Evolutionary conservation across 2,329 filamentous ascomycete genomes (phyloP), one percentile per base, ranked within the genome.

Genomic region (Dactylellina leptospora): DNA sequence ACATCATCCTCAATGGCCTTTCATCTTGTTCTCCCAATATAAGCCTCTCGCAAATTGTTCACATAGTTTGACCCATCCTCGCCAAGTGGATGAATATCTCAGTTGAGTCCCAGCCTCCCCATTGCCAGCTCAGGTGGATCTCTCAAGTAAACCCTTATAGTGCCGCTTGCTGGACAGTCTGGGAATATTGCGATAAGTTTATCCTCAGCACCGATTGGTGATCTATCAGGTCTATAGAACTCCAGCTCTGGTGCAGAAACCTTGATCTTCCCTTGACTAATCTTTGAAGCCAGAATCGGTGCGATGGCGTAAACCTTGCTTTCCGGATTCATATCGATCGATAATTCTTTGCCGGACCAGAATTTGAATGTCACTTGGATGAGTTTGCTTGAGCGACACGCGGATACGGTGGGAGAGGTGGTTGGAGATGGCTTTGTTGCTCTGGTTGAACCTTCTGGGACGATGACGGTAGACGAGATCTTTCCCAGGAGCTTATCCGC

Each of bases 321-420:
- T 18, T 70, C 56, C 1, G 56, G 56, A 10, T 56, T 42, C 6
- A 62, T 22, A 9, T 16, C 10, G 2, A 70, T 20, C 4, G 64
- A n/a, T 11, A 56, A 10, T 11, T 61, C 28, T 16, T 70, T 40
- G 11, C 64, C 64, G 11, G 50, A 50, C 55, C 56, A 62, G 18
- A 56, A 70, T 18, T 30, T 33, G 23, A 70, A 62, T 4, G 27
- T 61, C 28, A 62, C 22, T 5, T 30, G 47, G 9, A 62, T 50
- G 8, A 38, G 28, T 1, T 44, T 50, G 10, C n/a, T 10, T 4
- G 30, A 33, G 13, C 13, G 6, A 33, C 6, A 6, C 13, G 30
- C 30, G n/a, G 33, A 6, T 33, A 1, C 33, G n/a, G 13, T 10
- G 3, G 25, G 27, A 13, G 0, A 27, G 61, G 4, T 28, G 22